phyloP scores from a whole-genome alignment of 805 yeast genomes.

The Naumovozyma dairenensis region DNA sequence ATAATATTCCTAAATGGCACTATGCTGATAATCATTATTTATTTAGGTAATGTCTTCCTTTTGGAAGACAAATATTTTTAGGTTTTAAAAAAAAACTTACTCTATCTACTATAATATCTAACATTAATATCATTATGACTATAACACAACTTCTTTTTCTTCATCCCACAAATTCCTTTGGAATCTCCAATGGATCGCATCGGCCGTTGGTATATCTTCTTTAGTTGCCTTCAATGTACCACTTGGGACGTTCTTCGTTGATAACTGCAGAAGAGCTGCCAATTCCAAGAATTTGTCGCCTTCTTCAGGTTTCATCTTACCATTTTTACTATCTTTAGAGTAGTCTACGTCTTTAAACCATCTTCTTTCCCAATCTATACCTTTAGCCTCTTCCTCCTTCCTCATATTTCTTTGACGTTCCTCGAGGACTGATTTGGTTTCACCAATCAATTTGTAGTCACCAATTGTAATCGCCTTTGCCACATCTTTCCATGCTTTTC shows the following conservation, averaged over 20 bases:
- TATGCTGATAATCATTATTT: too few species aligned
- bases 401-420: constrained; percentile 77
- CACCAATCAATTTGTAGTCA: constrained; percentile 64
- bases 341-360: constrained; percentile 61
- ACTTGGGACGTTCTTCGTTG: constrained; percentile 56
- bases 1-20: too few species aligned
- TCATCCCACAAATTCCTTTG: constrained; percentile 42
- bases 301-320: constrained; percentile 14
- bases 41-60: too few species aligned
- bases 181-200: constrained; percentile 63
- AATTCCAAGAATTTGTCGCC: constrained; percentile 33
- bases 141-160: constrained; percentile 48
- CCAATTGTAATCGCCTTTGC: constrained; percentile 76
- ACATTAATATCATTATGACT: too few species aligned
- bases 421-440: constrained; percentile 71
- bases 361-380: constrained; percentile 62
- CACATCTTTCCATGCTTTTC: constrained; percentile 84
- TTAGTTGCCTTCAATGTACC: constrained; percentile 50
- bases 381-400: constrained; percentile 56
- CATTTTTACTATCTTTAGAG: constrained; percentile 14
- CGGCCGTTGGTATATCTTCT: constrained; percentile 25
- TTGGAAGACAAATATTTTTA: too few species aligned
- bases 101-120: too few species aligned
- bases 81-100: too few species aligned
- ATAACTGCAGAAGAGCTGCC: constrained; percentile 43